Evolutionary conservation across 2,329 filamentous ascomycete species (phyloP), one percentile per base, ranked within the genome.

Genomic region (Monilinia laxa): DNA sequence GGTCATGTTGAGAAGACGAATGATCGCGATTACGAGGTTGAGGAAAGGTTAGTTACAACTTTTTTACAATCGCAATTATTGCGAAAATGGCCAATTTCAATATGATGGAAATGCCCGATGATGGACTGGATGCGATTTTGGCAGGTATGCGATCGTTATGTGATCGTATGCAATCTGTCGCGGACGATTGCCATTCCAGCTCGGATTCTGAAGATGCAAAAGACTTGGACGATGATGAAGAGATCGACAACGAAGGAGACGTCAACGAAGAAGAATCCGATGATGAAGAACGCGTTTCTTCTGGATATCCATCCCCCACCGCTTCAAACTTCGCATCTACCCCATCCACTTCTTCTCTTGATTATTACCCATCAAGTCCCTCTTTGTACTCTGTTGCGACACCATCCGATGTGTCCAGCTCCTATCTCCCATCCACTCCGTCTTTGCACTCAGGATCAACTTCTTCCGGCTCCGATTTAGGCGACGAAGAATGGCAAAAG

Each of bases 1-100:
- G 92, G 95, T 68, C 95, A 98, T 82, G 96, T 99, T 75, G 95
- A 99, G 81, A 94, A 95, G 82, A 99, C 95, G 35, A 97, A 94
- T 79, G 95, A 99, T 81, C 92, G 96, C 73, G 95, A 98, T 79
- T 99, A 98, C 79, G 95, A 98, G 80, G 94, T 98, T 64, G 96
- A 99, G 80, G 92, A 96, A 80, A 88, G 91, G 90, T 93, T 51
- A 60, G 58, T 60, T 51, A 79, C 53, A 78, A 25, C 67, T 59
- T 54, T 20, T 52, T 40, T 65, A 51, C 18, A 54, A 31, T n/a
- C 18, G 23, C n/a, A 16, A 31, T 38, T 31, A 23, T 25, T 47
- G 11, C 40, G 35, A 56, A 38, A 28, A 55, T 45, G 28, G 31
- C 11, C 42, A 45, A 25, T 51, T 23, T 49, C 42, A 11, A 49